Conservation (phyloP, 257 asterid species). For the Henckelia pumila region DNA sequence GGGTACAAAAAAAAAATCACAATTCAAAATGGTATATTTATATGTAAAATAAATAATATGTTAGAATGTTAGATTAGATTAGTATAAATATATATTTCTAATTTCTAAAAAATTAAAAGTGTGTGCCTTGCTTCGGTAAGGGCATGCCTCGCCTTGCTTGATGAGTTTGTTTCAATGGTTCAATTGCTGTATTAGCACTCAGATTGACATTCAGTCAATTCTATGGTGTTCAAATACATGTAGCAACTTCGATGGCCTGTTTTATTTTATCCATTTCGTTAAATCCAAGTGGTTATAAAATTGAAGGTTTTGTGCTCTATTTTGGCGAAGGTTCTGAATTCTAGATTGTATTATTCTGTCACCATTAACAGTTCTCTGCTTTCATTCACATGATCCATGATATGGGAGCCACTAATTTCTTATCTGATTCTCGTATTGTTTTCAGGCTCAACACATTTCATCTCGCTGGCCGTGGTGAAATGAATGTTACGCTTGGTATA, state of each 20-base stretch:
- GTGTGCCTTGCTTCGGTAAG: too few relatives aligned
- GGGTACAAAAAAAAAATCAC: too few relatives aligned
- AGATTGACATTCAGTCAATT: neutral
- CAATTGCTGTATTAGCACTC: neutral
- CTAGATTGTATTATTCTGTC: neutral
- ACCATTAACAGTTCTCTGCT: neutral
- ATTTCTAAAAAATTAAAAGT: too few relatives aligned
- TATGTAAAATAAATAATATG: too few relatives aligned
- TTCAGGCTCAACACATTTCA: constrained; percentile 91
- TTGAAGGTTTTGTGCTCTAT: neutral
- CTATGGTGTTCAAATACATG: neutral
- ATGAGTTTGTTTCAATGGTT: neutral
- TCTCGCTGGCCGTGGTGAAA: constrained; percentile 99
- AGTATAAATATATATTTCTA: too few relatives aligned
- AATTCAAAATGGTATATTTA: too few relatives aligned
- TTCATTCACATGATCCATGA: neutral
- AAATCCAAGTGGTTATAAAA: neutral
- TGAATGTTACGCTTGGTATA: constrained; percentile 98
- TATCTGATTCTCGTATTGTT: constrained; percentile 27
- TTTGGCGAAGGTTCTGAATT: constrained; percentile 8
- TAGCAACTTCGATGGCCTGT: neutral
- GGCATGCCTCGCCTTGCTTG: too few relatives aligned
- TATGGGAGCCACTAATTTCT: neutral
- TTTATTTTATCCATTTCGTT: neutral
- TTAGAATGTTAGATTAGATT: too few relatives aligned